These are phyloP conservation scores for Syncephalastrum contaminatum DNA, from an alignment of 371 early-diverging fungal species.

Conservation along the genomic window DNA sequence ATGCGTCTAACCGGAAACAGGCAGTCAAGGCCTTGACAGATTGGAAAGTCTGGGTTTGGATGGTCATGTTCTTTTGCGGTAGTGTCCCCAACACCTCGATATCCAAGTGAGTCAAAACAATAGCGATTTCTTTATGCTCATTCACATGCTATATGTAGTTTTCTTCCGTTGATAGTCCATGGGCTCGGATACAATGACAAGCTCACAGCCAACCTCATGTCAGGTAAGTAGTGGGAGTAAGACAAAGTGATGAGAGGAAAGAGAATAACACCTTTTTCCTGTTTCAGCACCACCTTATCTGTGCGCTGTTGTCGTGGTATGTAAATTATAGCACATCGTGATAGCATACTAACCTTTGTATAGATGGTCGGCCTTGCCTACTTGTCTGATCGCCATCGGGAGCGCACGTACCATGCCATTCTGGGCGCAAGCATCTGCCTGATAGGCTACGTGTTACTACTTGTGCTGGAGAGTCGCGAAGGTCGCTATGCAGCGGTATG, in stretches of 20 bases:
- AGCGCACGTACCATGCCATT: slow-evolving; percentile 44
- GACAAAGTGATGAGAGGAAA: neutral
- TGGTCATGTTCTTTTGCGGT: slow-evolving; percentile 52
- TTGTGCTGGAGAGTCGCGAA: slow-evolving; percentile 14
- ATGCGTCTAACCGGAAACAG: slow-evolving; percentile 38
- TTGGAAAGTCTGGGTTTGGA: slow-evolving; percentile 52
- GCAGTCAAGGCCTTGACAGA: slow-evolving; percentile 36
- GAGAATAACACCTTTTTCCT: neutral
- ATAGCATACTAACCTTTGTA: neutral
- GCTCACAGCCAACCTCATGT: slow-evolving; percentile 48
- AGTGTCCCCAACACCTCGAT: slow-evolving; percentile 50
- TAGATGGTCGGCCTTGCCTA: slow-evolving; percentile 43
- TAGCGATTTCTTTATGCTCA: neutral
- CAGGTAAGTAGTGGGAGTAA: slow-evolving; percentile 22
- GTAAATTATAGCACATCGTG: neutral
- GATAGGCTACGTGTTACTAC: slow-evolving; percentile 35
- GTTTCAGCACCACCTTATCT: slow-evolving; percentile 47
- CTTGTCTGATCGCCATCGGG: slow-evolving; percentile 36
- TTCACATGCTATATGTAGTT: slow-evolving; percentile 16
- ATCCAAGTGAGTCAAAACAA: slow-evolving; percentile 34
- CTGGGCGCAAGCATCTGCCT: slow-evolving; percentile 33
- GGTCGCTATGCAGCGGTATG: slow-evolving; percentile 34
- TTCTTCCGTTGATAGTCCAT: slow-evolving; percentile 41
- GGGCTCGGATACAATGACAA: slow-evolving; percentile 46
- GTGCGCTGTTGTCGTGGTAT: slow-evolving; percentile 42